These are phyloP conservation scores for Cyclotella cryptica DNA, from an alignment of 108 stramenopile genomes.

Conservation along the genomic window DNA sequence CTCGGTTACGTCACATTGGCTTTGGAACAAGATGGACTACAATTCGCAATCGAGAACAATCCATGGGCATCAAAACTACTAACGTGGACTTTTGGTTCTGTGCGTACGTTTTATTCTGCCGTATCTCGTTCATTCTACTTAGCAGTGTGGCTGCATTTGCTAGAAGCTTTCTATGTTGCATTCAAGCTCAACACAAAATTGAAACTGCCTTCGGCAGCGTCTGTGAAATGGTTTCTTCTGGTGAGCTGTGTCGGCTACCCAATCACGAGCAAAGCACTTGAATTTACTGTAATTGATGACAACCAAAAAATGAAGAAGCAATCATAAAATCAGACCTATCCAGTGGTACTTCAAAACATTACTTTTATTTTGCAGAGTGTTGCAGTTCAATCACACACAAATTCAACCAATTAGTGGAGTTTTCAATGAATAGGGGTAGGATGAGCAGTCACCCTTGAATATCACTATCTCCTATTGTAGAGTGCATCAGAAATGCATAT, in stretches of 20 bases:
- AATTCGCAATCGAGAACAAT: neutral
- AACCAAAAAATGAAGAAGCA: conserved; percentile 13
- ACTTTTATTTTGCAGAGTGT: neutral
- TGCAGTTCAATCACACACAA: too few relatives aligned
- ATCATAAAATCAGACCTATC: neutral
- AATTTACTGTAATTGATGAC: neutral
- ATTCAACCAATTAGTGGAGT: too few relatives aligned
- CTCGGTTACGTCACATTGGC: conserved; percentile 20
- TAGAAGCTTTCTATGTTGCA: conserved; percentile 19
- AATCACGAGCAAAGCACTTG: conserved; percentile 29
- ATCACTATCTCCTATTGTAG: neutral
- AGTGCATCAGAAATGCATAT: too few relatives aligned
- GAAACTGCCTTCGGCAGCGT: neutral
- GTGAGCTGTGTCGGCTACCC: conserved; percentile 31
- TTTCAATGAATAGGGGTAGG: too few relatives aligned
- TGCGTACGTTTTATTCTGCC: conserved; percentile 1
- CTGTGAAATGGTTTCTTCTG: conserved; percentile 24
- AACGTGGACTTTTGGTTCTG: conserved; percentile 16
- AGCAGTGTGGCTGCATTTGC: conserved; percentile 18
- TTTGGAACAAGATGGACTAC: conserved; percentile 5
- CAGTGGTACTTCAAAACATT: neutral
- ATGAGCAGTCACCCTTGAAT: neutral
- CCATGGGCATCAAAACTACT: conserved; percentile 4
- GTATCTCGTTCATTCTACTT: conserved; percentile 24
- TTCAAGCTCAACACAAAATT: neutral